Conservation (phyloP, 2,329 filamentous ascomycete species). For the Colletotrichum magnum region DNA sequence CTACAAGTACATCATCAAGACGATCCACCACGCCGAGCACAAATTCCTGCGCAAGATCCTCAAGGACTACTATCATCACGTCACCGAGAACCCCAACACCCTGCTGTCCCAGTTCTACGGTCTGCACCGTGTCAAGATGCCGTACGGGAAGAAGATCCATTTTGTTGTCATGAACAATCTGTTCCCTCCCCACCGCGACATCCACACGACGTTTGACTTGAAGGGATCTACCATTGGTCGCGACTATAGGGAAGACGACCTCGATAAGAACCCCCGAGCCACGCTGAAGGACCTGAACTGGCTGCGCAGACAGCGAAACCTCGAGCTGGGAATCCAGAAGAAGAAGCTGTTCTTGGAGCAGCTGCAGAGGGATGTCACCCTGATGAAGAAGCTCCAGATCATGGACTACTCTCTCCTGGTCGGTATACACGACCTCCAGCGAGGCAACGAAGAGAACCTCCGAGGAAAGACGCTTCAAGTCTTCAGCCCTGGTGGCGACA, state of each 20-base stretch:
- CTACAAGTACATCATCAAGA: constrained; percentile 99
- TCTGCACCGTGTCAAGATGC: constrained; percentile 96
- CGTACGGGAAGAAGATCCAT: constrained; percentile 97
- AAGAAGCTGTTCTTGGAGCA: constrained; percentile 91
- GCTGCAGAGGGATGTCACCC: constrained; percentile 86
- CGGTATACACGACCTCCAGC: constrained; percentile 90
- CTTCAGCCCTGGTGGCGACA: constrained; percentile 88
- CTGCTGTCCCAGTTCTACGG: constrained; percentile 98
- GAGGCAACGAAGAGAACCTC: constrained; percentile 95
- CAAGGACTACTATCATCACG: constrained; percentile 94
- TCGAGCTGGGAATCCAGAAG: constrained; percentile 92
- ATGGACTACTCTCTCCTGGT: constrained; percentile 99
- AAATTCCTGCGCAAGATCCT: constrained; percentile 88
- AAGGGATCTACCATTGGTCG: constrained; percentile 97
- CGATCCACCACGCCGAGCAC: constrained; percentile 95
- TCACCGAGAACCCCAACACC: constrained; percentile 94
- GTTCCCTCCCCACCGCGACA: constrained; percentile 96
- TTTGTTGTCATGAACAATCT: constrained; percentile 99
- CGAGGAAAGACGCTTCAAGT: constrained; percentile 91
- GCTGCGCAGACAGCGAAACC: constrained; percentile 85
- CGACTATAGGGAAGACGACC: constrained; percentile 89
- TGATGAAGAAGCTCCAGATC: constrained; percentile 91
- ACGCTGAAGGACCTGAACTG: constrained; percentile 98
- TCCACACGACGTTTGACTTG: constrained; percentile 95
- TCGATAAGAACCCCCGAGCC: constrained; percentile 90